phyloP scores from a whole-genome alignment of 345 rosid genomes.

The Gossypium bickii region DNA sequence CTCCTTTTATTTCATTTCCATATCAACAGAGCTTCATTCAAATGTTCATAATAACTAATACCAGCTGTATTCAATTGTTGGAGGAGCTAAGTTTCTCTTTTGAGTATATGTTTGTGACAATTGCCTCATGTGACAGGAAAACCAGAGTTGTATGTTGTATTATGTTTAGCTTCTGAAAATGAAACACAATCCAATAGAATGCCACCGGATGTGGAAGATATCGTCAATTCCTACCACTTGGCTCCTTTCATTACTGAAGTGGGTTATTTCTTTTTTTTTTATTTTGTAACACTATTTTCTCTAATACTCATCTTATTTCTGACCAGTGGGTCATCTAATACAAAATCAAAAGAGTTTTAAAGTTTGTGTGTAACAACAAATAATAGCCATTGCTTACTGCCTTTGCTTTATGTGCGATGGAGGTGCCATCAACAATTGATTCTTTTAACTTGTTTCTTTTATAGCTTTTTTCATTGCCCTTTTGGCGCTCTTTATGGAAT shows the following conservation, averaged over 20 bases:
- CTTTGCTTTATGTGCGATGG: neutral
- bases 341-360: neutral
- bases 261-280: slow-evolving; percentile 34
- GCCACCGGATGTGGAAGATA: slow-evolving; percentile 46
- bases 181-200: slow-evolving; percentile 29
- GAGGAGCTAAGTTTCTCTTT: neutral
- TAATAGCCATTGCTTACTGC: neutral
- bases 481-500: neutral
- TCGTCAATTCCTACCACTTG: slow-evolving; percentile 62
- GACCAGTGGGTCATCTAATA: neutral
- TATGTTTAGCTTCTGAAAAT: slow-evolving; percentile 53
- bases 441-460: neutral
- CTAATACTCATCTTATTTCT: neutral
- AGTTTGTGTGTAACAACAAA: neutral
- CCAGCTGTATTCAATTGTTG: neutral
- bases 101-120: slow-evolving; percentile 17
- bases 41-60: neutral
- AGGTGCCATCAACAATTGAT: neutral
- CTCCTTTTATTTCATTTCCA: neutral
- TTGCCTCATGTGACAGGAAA: slow-evolving; percentile 46
- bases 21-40: neutral
- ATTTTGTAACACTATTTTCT: neutral
- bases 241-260: slow-evolving; percentile 72
- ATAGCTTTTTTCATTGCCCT: neutral
- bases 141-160: slow-evolving; percentile 48